Evolutionary conservation across 2,329 filamentous ascomycete genomes (phyloP).

Genomic region (Volutella citrinella): DNA sequence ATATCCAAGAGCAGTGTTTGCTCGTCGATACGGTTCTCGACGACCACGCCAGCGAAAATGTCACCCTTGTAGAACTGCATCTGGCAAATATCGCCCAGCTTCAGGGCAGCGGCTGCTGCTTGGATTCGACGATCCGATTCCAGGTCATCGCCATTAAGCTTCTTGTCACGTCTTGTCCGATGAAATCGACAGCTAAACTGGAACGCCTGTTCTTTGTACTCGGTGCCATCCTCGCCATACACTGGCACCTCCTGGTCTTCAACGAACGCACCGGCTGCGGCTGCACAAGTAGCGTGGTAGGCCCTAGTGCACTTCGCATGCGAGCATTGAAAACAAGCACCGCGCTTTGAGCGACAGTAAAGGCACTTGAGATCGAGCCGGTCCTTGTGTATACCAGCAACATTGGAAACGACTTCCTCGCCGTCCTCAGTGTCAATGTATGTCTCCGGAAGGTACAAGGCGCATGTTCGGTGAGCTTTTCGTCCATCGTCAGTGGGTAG

Average conservation of each 20-base stretch:
- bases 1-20: conserved; percentile 76
- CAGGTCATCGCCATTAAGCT: conserved; percentile 63
- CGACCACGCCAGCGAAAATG: conserved; percentile 84
- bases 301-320: conserved; percentile 90
- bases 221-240: conserved; percentile 83
- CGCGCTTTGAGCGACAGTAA: conserved; percentile 89
- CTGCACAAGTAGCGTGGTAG: conserved; percentile 93
- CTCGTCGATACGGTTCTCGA: conserved; percentile 78
- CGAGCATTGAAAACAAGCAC: conserved; percentile 96
- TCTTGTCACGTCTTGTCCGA: conserved; percentile 79
- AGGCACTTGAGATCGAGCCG: conserved; percentile 90
- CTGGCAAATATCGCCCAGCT: conserved; percentile 76
- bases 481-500: conserved; percentile 84
- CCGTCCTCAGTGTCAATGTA: conserved; percentile 73
- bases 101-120: conserved; percentile 65
- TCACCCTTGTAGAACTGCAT: conserved; percentile 81
- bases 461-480: conserved; percentile 84
- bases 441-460: conserved; percentile 87
- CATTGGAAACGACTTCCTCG: conserved; percentile 72
- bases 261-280: conserved; percentile 86
- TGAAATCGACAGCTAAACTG: conserved; percentile 96
- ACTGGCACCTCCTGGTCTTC: conserved; percentile 84
- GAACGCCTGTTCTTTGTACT: conserved; percentile 88
- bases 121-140: conserved; percentile 69
- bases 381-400: conserved; percentile 79